Conservation (phyloP, 1,139 yeast species). For the Pichia sp. region DNA sequence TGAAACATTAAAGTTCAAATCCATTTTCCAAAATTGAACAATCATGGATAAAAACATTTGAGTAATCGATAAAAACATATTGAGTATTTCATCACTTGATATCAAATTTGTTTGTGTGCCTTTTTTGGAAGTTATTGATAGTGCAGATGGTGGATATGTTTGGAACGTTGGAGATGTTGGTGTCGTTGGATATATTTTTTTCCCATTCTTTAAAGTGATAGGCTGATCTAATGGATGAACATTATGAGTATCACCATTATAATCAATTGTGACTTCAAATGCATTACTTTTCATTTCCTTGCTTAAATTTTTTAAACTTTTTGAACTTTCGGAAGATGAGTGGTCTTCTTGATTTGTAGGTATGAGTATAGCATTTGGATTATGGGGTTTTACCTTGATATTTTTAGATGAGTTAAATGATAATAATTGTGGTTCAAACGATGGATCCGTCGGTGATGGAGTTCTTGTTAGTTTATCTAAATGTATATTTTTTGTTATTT, state of each 20-base stretch:
- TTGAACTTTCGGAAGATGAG: not conserved
- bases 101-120: not conserved
- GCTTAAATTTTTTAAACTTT: not conserved
- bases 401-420: not conserved
- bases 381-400: not conserved
- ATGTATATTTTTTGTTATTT: not conserved
- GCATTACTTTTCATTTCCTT: conserved; percentile 25
- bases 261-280: conserved; percentile 22
- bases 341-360: not conserved
- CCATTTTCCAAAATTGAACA: conserved; percentile 22
- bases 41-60: conserved; percentile 3
- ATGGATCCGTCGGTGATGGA: conserved; percentile 9
- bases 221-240: conserved; percentile 29
- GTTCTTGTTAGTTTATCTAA: conserved; percentile 4
- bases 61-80: conserved; percentile 6
- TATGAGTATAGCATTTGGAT: not conserved
- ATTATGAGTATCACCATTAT: conserved; percentile 11
- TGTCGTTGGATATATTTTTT: conserved; percentile 10
- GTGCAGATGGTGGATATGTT: not conserved
- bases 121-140: not conserved
- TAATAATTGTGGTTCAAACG: not conserved
- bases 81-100: conserved; percentile 7
- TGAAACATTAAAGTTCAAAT: conserved; percentile 22
- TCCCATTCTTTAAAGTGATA: conserved; percentile 16
- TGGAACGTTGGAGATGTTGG: not conserved